Evolutionary conservation across 306 rosid species (phyloP).

Genomic region (Citrullus colocynthis): DNA sequence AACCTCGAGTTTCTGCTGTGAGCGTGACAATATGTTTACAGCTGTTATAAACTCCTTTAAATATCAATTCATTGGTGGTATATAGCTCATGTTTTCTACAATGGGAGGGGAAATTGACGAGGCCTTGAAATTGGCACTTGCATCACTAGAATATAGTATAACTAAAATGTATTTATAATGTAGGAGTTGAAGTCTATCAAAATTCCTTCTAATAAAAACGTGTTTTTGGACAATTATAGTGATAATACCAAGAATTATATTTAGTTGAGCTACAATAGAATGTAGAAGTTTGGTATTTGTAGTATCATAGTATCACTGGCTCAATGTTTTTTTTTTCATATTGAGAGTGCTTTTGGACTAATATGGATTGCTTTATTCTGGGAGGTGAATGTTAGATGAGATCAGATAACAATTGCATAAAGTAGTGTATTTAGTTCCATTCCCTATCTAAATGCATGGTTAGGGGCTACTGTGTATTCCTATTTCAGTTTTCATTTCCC

Average conservation of each 20-base stretch:
- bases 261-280: background rate
- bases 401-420: background rate
- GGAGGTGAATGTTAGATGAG: background rate
- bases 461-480: background rate
- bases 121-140: background rate
- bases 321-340: background rate
- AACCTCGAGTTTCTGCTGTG: background rate
- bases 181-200: background rate
- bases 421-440: background rate
- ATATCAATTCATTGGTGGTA: background rate
- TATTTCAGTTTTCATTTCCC: background rate
- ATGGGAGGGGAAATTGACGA: background rate
- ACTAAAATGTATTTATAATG: background rate
- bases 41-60: background rate
- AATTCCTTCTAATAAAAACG: background rate
- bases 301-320: background rate
- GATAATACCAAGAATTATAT: background rate
- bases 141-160: background rate
- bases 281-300: background rate
- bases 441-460: background rate
- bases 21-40: background rate
- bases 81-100: background rate
- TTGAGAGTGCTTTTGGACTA: background rate
- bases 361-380: background rate
- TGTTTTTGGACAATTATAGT: background rate